Percentiles rank a stretch among this genome's conserved stretches.
Conservation (phyloP, 2,329 filamentous ascomycete genomes). For the Cryphonectria radicalis region DNA sequence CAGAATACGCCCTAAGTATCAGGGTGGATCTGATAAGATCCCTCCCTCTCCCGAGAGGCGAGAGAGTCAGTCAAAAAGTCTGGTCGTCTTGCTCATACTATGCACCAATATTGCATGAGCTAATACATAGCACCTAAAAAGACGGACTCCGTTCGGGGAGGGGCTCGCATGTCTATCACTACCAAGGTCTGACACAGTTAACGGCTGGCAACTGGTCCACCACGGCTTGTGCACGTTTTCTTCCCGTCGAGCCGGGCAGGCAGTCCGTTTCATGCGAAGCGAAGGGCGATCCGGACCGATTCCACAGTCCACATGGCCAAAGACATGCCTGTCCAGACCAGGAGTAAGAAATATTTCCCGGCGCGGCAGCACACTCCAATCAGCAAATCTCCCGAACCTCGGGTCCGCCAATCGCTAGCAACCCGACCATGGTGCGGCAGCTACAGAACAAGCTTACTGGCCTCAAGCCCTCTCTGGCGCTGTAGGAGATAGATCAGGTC, state of each 20-base stretch:
- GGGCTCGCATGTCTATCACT: conserved; percentile 2
- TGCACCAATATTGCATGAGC: background rate
- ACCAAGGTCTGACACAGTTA: background rate
- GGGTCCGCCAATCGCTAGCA: conserved; percentile 29
- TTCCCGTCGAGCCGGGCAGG: conserved; percentile 13
- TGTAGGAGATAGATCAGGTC: background rate
- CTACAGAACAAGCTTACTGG: conserved; percentile 15
- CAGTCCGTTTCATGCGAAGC: conserved; percentile 26
- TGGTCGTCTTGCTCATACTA: background rate
- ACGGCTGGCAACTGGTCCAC: conserved; percentile 5
- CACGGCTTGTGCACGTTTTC: background rate
- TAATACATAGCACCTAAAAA: background rate
- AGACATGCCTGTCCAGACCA: conserved; percentile 26
- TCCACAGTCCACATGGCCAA: conserved; percentile 27
- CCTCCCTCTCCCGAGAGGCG: too few species aligned
- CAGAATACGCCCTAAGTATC: background rate
- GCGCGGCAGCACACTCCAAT: conserved; percentile 26
- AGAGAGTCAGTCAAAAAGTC: background rate
- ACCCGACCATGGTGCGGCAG: conserved; percentile 20
- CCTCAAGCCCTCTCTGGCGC: conserved; percentile 7
- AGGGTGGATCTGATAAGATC: background rate
- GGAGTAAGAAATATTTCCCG: conserved; percentile 26
- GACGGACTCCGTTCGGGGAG: background rate
- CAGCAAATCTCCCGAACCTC: conserved; percentile 28
- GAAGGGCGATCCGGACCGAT: conserved; percentile 27